phyloP scores from a whole-genome alignment of 1,284 basidiomycete genomes.

The Grifola frondosa region DNA sequence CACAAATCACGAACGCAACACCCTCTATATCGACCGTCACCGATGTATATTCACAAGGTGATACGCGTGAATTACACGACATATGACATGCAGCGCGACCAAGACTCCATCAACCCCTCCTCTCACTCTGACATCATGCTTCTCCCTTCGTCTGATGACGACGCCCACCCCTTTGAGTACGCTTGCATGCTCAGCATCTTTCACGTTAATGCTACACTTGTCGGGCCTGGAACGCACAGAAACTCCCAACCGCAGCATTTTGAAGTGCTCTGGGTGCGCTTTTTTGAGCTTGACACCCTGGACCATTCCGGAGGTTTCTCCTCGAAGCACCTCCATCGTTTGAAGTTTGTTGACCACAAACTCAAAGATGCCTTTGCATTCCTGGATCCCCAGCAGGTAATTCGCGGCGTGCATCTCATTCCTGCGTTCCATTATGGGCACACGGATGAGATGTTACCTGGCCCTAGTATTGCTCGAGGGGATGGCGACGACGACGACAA shows the following conservation, averaged over 20 bases:
- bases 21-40: constrained; percentile 21
- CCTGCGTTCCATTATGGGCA: not conserved
- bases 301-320: constrained; percentile 1
- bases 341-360: not conserved
- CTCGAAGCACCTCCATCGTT: not conserved
- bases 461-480: not conserved
- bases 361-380: not conserved
- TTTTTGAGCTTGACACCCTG: constrained; percentile 22
- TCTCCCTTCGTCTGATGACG: constrained; percentile 18
- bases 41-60: constrained; percentile 31
- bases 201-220: constrained; percentile 21
- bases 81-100: constrained; percentile 38
- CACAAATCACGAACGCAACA: constrained; percentile 10
- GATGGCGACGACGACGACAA: not conserved
- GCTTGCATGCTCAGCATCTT: constrained; percentile 21
- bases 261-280: constrained; percentile 39
- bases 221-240: not conserved
- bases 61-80: constrained; percentile 43
- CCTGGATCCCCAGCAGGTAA: constrained; percentile 1
- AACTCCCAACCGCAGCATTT: constrained; percentile 16
- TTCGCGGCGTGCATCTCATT: constrained; percentile 1
- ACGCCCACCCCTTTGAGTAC: constrained; percentile 23
- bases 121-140: constrained; percentile 34
- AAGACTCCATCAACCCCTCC: constrained; percentile 38
- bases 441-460: not conserved